Conservation (phyloP, 106 monocot genomes). For the Dendrobium chrysotoxum region DNA sequence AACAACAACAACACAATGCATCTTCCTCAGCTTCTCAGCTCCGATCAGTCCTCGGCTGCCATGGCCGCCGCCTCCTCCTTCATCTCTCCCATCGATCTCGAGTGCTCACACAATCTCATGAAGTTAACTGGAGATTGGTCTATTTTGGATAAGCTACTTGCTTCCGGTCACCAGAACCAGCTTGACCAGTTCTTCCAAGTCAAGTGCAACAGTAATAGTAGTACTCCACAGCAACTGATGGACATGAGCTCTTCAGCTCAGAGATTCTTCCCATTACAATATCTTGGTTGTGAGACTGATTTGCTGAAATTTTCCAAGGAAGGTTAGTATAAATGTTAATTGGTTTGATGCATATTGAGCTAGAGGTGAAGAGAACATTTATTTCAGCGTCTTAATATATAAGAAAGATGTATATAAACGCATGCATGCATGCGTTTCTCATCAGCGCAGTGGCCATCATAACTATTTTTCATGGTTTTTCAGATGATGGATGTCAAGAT, state of each 20-base stretch:
- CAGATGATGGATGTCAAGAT: background rate
- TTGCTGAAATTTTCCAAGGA: constrained; percentile 49
- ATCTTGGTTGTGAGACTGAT: constrained; percentile 45
- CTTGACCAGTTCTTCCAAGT: constrained; percentile 28
- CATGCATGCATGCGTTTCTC: background rate
- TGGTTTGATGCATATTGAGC: background rate
- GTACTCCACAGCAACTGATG: constrained; percentile 22
- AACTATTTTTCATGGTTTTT: background rate
- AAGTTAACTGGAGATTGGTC: constrained; percentile 49
- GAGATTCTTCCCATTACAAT: constrained; percentile 37
- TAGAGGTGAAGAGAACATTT: background rate
- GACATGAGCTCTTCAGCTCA: constrained; percentile 31
- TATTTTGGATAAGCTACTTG: constrained; percentile 45
- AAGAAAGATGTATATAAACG: constrained; percentile 1
- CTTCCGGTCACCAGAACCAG: constrained; percentile 33
- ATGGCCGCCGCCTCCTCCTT: constrained; percentile 8
- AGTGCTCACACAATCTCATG: constrained; percentile 46
- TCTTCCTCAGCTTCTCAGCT: constrained; percentile 60
- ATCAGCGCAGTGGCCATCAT: background rate
- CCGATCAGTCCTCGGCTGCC: constrained; percentile 15
- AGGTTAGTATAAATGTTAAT: background rate
- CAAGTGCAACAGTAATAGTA: constrained; percentile 2
- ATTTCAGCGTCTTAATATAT: constrained; percentile 19
- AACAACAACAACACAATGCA: constrained; percentile 43
- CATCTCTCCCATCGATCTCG: constrained; percentile 26